These are phyloP conservation scores for Paramecium tetraurelia DNA, from an alignment of 73 alveolate species.

Conservation along the genomic window DNA sequence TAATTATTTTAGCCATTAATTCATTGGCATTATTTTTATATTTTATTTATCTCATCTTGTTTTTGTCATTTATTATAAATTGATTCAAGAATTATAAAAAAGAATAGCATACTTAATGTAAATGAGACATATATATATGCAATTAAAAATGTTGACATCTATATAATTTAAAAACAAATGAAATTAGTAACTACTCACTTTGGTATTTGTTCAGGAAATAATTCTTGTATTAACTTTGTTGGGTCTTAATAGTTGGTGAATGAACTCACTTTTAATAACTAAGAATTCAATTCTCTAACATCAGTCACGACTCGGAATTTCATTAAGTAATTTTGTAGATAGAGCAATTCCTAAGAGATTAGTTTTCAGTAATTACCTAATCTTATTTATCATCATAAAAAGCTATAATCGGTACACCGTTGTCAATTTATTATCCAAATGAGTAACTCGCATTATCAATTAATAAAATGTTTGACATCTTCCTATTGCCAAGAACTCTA, in stretches of 20 bases:
- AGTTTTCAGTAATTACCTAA: conserved; percentile 65
- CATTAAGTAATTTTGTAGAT: conserved; percentile 18
- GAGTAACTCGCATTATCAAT: conserved; percentile 94
- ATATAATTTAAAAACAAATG: neutral
- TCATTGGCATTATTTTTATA: neutral
- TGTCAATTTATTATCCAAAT: conserved; percentile 85
- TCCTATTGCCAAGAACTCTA: conserved; percentile 83
- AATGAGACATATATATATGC: neutral
- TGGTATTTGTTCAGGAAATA: conserved; percentile 3
- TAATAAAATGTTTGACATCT: conserved; percentile 80
- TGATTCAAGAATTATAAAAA: no score
- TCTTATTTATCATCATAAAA: conserved; percentile 74
- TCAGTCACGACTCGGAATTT: neutral
- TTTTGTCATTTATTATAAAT: neutral
- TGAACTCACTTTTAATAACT: neutral
- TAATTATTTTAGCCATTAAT: neutral
- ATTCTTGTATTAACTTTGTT: neutral
- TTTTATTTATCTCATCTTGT: neutral
- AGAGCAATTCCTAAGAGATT: neutral
- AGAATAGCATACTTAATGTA: no score
- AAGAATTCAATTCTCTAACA: conserved; percentile 22
- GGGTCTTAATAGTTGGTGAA: conserved; percentile 13
- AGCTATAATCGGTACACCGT: conserved; percentile 86
- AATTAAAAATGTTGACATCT: neutral
- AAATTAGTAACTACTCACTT: neutral